Evolutionary conservation across 2,329 filamentous ascomycete genomes (phyloP), one percentile per base, ranked within the genome.

Genomic region (Thielaviopsis euricoi): DNA sequence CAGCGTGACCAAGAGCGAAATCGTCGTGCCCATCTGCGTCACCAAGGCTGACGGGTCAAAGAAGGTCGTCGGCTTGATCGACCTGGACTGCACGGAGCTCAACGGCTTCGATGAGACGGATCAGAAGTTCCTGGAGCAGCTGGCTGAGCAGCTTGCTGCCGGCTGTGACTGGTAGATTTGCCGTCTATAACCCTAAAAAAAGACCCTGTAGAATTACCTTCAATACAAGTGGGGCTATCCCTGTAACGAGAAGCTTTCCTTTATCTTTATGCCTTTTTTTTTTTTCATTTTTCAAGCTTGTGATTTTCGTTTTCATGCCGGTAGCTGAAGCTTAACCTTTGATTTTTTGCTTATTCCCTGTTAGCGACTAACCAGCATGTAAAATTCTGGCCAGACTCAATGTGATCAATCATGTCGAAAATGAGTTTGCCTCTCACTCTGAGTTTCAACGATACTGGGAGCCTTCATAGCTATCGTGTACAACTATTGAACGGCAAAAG

Each of bases 1-100:
- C 68, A 79, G 80, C 3, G 83, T 81, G 59, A 87, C 81, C 65
- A 79, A 74, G 71, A 90, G 87, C 67, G 87, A 93, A 73, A 83
- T 93, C 67, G 87, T 93, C 19, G 87, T 91, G 53, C 87, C 87
- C 1, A 78, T 91, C 61, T 62, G 85, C 5, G 67, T 65, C 5
- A 66, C 65, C 17, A 63, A 65, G 4, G 55, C 64, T 55, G 64
- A 65, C 50, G 68, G 65, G 23, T 64, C 64, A 55, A 66, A 62
- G 23, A 73, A 78, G 71, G 71, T 85, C 6, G 82, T 86, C 22
- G 86, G 82, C 2, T 86, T 91, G 62, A 87, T 93, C 60, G 87
- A 93, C 65, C 74, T 91, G 23, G 87, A 93, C 68, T 91, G 87
- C 66, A 80, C 82, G 1, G 79, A 77, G 40, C 63, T 77, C 56